Evolutionary conservation across 768 basidiomycete genomes (phyloP).

Genomic region (Mycena metata): DNA sequence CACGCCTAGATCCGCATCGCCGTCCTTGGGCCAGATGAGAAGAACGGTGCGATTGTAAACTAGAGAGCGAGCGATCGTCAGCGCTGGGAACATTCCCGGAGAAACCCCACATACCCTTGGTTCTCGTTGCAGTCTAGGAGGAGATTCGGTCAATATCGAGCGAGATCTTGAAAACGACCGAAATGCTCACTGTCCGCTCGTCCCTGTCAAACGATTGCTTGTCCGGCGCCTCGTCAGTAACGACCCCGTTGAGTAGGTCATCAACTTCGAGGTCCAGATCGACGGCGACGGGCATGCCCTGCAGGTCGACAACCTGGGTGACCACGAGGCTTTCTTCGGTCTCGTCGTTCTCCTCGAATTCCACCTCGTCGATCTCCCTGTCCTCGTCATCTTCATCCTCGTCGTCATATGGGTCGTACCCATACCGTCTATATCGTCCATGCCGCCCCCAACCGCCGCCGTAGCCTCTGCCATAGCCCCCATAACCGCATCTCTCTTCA

Average conservation of each 20-base stretch:
- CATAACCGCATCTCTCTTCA: neutral
- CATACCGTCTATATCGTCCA: neutral
- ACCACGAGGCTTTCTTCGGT: neutral
- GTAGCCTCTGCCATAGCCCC: neutral
- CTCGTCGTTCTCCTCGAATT: slow-evolving; percentile 23
- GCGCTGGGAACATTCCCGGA: neutral
- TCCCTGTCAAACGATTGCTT: neutral
- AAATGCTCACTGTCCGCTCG: slow-evolving; percentile 24
- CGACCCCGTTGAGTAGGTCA: slow-evolving; percentile 24
- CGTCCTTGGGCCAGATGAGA: slow-evolving; percentile 27
- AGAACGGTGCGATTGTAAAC: slow-evolving; percentile 31
- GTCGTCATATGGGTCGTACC: slow-evolving; percentile 16
- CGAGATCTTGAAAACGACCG: neutral
- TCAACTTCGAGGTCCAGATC: neutral
- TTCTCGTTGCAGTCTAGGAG: slow-evolving; percentile 10
- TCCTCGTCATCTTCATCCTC: slow-evolving; percentile 9
- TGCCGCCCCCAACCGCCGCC: neutral
- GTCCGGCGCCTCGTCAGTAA: slow-evolving; percentile 24
- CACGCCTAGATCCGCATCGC: slow-evolving; percentile 2
- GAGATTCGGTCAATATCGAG: neutral
- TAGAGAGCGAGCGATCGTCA: neutral
- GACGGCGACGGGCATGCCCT: slow-evolving; percentile 20
- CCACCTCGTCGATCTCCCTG: slow-evolving; percentile 25
- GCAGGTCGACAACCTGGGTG: slow-evolving; percentile 18
- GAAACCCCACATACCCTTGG: neutral